These are phyloP conservation scores for Sporobolomyces phaffii DNA, from an alignment of 768 basidiomycete species.

Conservation along the genomic window DNA sequence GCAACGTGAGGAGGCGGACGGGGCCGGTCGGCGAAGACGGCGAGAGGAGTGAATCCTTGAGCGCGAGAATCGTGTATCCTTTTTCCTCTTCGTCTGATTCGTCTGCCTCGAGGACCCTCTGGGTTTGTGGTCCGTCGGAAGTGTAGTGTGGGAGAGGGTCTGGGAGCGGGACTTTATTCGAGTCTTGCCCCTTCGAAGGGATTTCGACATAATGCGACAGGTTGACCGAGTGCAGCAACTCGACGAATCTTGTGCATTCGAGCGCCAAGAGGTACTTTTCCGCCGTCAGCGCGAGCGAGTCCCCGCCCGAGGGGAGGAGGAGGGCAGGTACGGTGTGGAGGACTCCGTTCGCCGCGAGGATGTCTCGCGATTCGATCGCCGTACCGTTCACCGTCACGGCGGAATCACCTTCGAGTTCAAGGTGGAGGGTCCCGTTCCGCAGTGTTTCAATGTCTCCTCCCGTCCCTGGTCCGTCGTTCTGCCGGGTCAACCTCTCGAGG, in stretches of 20 bases:
- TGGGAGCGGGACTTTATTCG: slow-evolving; percentile 47
- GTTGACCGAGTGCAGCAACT: slow-evolving; percentile 74
- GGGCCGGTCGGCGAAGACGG: neutral
- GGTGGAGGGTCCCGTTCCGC: slow-evolving; percentile 58
- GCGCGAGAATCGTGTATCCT: slow-evolving; percentile 80
- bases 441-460: slow-evolving; percentile 40
- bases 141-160: neutral
- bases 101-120: slow-evolving; percentile 53
- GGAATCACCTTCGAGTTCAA: slow-evolving; percentile 54
- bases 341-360: slow-evolving; percentile 92
- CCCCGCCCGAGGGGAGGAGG: slow-evolving; percentile 69
- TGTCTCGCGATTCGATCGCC: slow-evolving; percentile 67
- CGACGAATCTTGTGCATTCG: slow-evolving; percentile 85
- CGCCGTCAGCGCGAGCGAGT: slow-evolving; percentile 71
- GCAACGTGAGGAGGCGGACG: slow-evolving; percentile 5
- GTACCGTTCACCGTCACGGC: slow-evolving; percentile 30
- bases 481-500: slow-evolving; percentile 42
- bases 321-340: slow-evolving; percentile 80
- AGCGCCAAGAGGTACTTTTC: slow-evolving; percentile 91
- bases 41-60: slow-evolving; percentile 71
- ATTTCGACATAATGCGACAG: slow-evolving; percentile 52
- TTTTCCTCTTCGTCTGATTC: slow-evolving; percentile 41
- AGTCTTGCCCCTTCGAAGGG: slow-evolving; percentile 32
- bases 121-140: neutral
- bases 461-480: neutral